These are phyloP conservation scores for Pachysolen tannophilus DNA, from an alignment of 805 yeast genomes.

Conservation along the genomic window DNA sequence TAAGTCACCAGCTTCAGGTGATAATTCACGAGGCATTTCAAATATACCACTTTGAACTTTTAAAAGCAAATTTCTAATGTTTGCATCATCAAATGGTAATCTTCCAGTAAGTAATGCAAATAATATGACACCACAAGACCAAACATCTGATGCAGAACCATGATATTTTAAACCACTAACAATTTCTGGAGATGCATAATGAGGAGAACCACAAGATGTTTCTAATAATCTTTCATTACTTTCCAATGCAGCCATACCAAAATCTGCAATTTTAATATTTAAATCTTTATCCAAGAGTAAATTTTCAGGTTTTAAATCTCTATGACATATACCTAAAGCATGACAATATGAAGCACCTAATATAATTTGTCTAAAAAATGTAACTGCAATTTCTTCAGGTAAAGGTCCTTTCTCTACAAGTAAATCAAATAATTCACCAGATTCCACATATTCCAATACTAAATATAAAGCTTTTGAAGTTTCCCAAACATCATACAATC, in stretches of 20 bases:
- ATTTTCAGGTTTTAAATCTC: conserved; percentile 81
- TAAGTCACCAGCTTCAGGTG: conserved; percentile 60
- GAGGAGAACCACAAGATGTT: conserved; percentile 84
- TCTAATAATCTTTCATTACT: conserved; percentile 61
- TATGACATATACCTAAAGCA: conserved; percentile 70
- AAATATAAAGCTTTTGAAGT: conserved; percentile 80
- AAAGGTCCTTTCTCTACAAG: conserved; percentile 65
- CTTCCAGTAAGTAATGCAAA: conserved; percentile 77
- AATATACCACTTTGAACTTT: conserved; percentile 74
- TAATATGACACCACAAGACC: conserved; percentile 83
- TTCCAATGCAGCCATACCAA: conserved; percentile 86
- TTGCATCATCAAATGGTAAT: conserved; percentile 78
- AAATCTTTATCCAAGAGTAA: conserved; percentile 55
- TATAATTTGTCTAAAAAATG: conserved; percentile 69
- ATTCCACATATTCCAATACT: conserved; percentile 77
- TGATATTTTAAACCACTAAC: conserved; percentile 72
- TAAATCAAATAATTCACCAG: conserved; percentile 79
- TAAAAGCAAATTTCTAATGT: conserved; percentile 57
- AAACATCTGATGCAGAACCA: conserved; percentile 79
- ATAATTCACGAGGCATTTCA: conserved; percentile 60
- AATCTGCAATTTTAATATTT: conserved; percentile 75
- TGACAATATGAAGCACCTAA: conserved; percentile 78
- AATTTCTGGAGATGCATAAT: conserved; percentile 84
- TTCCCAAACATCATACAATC: conserved; percentile 96
- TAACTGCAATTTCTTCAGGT: conserved; percentile 66